phyloP scores from a whole-genome alignment of 306 rosid species.

The Quercus dentata region DNA sequence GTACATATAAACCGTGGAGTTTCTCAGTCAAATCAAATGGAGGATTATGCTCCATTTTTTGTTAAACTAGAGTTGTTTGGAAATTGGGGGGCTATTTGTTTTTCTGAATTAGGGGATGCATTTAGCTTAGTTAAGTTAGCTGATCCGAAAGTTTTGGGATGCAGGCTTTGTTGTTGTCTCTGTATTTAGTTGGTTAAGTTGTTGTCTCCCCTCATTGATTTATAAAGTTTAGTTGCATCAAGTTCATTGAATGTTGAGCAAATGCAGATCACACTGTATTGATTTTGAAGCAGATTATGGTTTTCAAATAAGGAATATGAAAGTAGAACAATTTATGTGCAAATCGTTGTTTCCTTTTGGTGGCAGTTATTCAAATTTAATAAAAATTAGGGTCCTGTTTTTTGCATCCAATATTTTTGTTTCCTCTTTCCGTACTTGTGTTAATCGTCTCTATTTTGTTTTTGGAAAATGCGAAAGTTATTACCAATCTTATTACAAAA shows the following conservation, averaged over 20 bases:
- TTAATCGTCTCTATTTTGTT: not conserved
- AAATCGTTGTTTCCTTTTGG: not conserved
- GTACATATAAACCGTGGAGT: not conserved
- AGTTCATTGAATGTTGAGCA: not conserved
- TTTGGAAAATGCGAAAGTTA: no score
- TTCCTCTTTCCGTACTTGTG: not conserved
- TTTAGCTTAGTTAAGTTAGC: not conserved
- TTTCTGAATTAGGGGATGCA: slow-evolving; percentile 6
- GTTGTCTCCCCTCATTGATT: not conserved
- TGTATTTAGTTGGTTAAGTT: not conserved
- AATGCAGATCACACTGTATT: not conserved
- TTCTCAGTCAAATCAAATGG: not conserved
- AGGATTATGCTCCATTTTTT: slow-evolving; percentile 14
- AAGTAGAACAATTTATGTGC: no score
- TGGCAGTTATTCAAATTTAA: not conserved
- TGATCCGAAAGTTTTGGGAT: no score
- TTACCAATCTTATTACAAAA: no score
- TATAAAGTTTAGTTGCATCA: slow-evolving; percentile 5
- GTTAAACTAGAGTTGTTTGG: slow-evolving; percentile 17
- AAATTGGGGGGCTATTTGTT: slow-evolving; percentile 3
- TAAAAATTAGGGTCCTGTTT: not conserved
- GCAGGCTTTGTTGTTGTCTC: no score
- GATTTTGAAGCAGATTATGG: not conserved
- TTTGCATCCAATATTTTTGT: not conserved
- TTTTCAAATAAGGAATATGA: no score